Evolutionary conservation across 2,329 filamentous ascomycete species (phyloP), one percentile per base, ranked within the genome.

Genomic region (Mycosphaerella sp.): DNA sequence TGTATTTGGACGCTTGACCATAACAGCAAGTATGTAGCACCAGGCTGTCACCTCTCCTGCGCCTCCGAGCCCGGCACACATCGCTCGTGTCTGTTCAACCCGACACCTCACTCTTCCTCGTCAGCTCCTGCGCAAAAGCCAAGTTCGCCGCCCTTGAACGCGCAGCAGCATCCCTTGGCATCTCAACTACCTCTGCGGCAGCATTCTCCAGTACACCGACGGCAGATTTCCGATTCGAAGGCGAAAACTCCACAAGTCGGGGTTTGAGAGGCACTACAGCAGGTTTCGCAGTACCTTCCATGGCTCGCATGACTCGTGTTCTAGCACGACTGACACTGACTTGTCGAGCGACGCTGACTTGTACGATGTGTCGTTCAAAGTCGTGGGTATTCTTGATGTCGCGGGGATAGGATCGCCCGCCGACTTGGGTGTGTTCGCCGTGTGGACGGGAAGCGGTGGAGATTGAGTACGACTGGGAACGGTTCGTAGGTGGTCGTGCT

Each of bases 201-300:
- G 54, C 58, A 14, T 55, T 51, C 39, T 64, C 64, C 44, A 64
- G 56, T 41, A 65, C 49, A 2, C 63, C 64, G 21, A 63, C 54
- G 27, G 62, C 63, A 45, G 64, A 67, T 58, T 66, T 66, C 35
- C 65, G 54, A 39, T 63, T 61, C 50, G 57, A 60, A 12, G 30
- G 10, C 8, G 44, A 53, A 52, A 68, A 43, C 37, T 67, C 62
- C 41, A 68, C 65, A 2, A 68, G 59, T 27, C 61, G 51, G 16
- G 66, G 66, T 18, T 57, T 42, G 12, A 67, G 32, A 10, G 64
- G 64, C 45, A 62, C 63, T 43, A 61, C 66, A 14, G 52, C 59
- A 13, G 43, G 45, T 36, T 47, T 47, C 28, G 52, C 59, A 41
- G 47, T 55, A 30, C 57, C 54, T 36, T 49, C 45, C 45, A 49